Base-by-base conservation (phyloP, 139 green algal species). In the Penium margaritaceum region DNA sequence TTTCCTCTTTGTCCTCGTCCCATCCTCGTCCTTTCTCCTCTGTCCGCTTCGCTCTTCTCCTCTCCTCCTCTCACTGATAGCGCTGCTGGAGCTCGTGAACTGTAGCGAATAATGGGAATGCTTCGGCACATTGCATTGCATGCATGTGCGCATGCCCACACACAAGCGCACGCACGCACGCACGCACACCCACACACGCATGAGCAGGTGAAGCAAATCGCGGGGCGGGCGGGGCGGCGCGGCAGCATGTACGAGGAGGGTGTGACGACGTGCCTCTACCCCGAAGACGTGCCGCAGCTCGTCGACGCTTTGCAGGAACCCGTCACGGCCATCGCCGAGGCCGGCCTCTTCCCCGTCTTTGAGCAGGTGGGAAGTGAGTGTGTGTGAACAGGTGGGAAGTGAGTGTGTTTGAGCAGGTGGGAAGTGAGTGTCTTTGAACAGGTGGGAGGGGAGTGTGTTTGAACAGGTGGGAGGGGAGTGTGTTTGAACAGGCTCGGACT, bases 381-480 rank as follows among this genome's bases (percentile, higher is more conserved):
- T n/a, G n/a, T n/a, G n/a, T n/a, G n/a, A n/a, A n/a, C n/a, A n/a
- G n/a, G n/a, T n/a, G n/a, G n/a, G n/a, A n/a, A n/a, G n/a, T n/a
- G n/a, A n/a, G n/a, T n/a, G n/a, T n/a, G n/a, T n/a, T n/a, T n/a
- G n/a, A n/a, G n/a, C n/a, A n/a, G n/a, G n/a, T n/a, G n/a, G n/a
- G n/a, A n/a, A n/a, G n/a, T n/a, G n/a, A n/a, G n/a, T n/a, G n/a
- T n/a, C n/a, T n/a, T n/a, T n/a, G n/a, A n/a, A n/a, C n/a, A n/a
- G n/a, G n/a, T n/a, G n/a, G n/a, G n/a, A n/a, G n/a, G n/a, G n/a
- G n/a, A n/a, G n/a, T n/a, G n/a, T n/a, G n/a, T n/a, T n/a, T n/a
- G n/a, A n/a, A n/a, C 89, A 93, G 27, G 77, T 92, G 86, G n/a
- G n/a, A 88, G 76, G 15, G 2, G 1, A 21, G 2, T 60, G n/a